Evolutionary conservation across 208 protist species (phyloP), one percentile per base, ranked within the genome.

Genomic region (Leishmania braziliensis): DNA sequence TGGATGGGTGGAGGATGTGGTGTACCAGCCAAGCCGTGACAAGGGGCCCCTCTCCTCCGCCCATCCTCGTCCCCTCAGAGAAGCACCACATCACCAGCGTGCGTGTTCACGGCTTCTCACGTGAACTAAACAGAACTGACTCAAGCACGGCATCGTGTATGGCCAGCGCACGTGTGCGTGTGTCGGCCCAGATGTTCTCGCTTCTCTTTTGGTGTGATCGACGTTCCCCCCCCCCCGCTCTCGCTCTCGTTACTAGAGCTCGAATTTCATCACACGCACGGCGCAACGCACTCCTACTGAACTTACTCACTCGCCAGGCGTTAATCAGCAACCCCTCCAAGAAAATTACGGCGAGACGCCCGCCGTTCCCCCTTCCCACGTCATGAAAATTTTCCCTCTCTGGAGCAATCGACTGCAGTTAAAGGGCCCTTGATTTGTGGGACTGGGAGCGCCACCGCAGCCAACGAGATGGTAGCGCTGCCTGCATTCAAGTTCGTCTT

Each of bases 401-500:
- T 9, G 68, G 46, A 9, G n/a, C 68, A 9, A 14, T 26, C 39
- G 29, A 36, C 46, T 23, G 46, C 6, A 16, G 68, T 46, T 73
- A 20, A 51, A 36, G n/a, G 39, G 5, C 16, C 68, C 26, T 66
- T 77, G n/a, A 54, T 78, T 54, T n/a, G 33, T 9, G 46, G 26
- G 9, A 39, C n/a, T 46, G 58, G 76, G 62, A 75, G 39, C 65
- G 54, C 36, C 70, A 26, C 63, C 54, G 54, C 63, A 29, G 58
- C 58, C 2, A 82, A 88, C 81, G 84, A 80, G 43, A 97, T 95
- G 91, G 90, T 94, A n/a, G 91, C 90, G 12, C 87, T 95, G 33
- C 92, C 92, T 1, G 89, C 85, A 20, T 83, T 94, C 56, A 94
- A 92, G 80, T 94, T 97, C 51, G 65, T 92, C 75, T 91, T 96